A percentile compares a stretch with the other conserved stretches of the same genome.
These are phyloP conservation scores for Malassezia sympodialis DNA, from an alignment of 1,284 basidiomycete species.

Conservation along the genomic window DNA sequence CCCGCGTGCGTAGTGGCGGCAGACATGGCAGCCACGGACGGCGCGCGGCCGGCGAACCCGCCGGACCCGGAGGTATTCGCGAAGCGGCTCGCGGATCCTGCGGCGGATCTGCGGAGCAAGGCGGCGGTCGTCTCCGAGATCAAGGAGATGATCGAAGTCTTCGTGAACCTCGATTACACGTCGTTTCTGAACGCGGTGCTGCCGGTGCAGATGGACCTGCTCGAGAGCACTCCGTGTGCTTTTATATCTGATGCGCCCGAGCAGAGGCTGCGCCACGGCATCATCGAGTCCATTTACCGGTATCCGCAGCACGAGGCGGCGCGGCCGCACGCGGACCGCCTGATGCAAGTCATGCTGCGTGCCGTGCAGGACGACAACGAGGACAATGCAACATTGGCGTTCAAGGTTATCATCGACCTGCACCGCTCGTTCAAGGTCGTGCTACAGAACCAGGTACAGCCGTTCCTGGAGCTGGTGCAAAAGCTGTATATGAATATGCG, in stretches of 20 bases:
- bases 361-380: conserved; percentile 86
- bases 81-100: conserved; percentile 10
- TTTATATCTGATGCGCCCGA: conserved; percentile 70
- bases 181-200: conserved; percentile 57
- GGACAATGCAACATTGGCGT: conserved; percentile 80
- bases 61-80: conserved; percentile 15
- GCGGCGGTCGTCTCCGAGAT: conserved; percentile 32
- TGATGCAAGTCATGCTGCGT: conserved; percentile 66
- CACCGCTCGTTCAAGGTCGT: conserved; percentile 49
- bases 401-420: conserved; percentile 82
- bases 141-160: conserved; percentile 39
- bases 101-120: conserved; percentile 26
- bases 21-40: conserved; percentile 7
- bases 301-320: conserved; percentile 72
- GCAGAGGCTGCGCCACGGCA: conserved; percentile 58
- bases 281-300: conserved; percentile 58
- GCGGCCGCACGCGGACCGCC: conserved; percentile 59
- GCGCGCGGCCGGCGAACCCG: conserved; percentile 12
- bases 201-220: conserved; percentile 66
- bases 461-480: conserved; percentile 66
- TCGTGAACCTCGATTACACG: conserved; percentile 57
- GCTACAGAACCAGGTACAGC: conserved; percentile 67
- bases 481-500: conserved; percentile 70
- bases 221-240: conserved; percentile 66
- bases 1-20: background rate